These are phyloP conservation scores for Cymbopogon citratus DNA, from an alignment of 176 grass and related monocot species.

Conservation along the genomic window DNA sequence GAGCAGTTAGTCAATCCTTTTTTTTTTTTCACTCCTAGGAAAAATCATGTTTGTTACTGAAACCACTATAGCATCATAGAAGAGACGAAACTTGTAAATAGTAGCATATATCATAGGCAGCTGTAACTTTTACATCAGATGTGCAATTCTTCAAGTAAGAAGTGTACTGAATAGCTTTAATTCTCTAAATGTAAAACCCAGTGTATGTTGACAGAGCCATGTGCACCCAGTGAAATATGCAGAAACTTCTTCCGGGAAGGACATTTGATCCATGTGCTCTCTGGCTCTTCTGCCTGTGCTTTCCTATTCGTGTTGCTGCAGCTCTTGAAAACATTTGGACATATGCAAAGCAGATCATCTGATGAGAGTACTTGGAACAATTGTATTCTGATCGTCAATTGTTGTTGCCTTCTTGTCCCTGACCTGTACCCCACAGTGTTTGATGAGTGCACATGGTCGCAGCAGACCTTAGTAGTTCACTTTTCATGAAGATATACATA, in stretches of 20 bases:
- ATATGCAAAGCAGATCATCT: conserved; percentile 16
- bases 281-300: conserved; percentile 6
- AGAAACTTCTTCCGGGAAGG: conserved; percentile 28
- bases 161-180: neutral
- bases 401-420: conserved; percentile 9
- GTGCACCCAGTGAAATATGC: conserved; percentile 29
- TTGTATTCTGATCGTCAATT: conserved; percentile 30
- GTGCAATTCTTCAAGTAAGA: neutral
- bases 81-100: neutral
- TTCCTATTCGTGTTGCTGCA: conserved; percentile 20
- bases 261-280: conserved; percentile 28
- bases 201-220: conserved; percentile 15
- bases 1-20: neutral
- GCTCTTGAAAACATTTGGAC: conserved; percentile 21
- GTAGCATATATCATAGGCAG: neutral
- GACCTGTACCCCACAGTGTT: conserved; percentile 4
- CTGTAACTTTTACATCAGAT: neutral
- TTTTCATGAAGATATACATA: neutral
- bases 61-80: neutral
- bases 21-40: neutral
- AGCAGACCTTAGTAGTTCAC: neutral
- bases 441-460: neutral
- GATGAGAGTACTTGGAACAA: conserved; percentile 16
- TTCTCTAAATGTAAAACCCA: neutral
- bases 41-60: conserved; percentile 2